Percentiles rank a stretch among this genome's conserved stretches.
Evolutionary conservation across 805 yeast species (phyloP).

Genomic region (Cyberlindnera euphorbiae): DNA sequence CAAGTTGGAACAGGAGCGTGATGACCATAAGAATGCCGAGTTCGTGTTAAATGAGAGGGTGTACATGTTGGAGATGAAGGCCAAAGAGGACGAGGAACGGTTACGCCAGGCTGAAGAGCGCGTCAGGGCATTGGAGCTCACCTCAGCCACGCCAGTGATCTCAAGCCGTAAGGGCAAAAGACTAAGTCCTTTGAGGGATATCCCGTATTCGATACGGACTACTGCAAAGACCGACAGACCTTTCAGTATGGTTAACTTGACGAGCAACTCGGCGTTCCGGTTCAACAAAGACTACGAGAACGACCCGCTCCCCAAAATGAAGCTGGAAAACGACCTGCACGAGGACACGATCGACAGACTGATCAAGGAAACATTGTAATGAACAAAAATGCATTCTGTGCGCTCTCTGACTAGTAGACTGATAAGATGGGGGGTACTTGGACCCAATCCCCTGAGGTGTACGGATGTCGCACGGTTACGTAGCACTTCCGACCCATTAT

Average conservation of each 20-base stretch:
- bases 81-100: slow-evolving; percentile 23
- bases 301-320: neutral
- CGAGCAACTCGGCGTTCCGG: neutral
- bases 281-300: neutral
- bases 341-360: slow-evolving; percentile 16
- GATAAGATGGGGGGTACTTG: too few species aligned
- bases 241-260: slow-evolving; percentile 4
- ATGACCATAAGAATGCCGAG: slow-evolving; percentile 26
- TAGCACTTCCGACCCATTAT: too few species aligned
- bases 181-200: neutral
- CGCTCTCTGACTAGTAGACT: too few species aligned
- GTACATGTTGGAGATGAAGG: slow-evolving; percentile 21
- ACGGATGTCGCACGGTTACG: too few species aligned
- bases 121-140: slow-evolving; percentile 27
- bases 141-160: neutral
- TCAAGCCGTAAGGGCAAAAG: neutral
- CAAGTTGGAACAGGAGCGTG: slow-evolving; percentile 21
- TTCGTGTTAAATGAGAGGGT: slow-evolving; percentile 26
- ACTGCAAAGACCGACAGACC: too few species aligned
- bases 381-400: too few species aligned
- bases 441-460: too few species aligned
- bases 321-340: slow-evolving; percentile 2
- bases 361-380: slow-evolving; percentile 11
- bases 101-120: slow-evolving; percentile 22
- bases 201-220: neutral